Evolutionary conservation across 305 asterid species (phyloP).

Genomic region (Fraxinus angustifolia): DNA sequence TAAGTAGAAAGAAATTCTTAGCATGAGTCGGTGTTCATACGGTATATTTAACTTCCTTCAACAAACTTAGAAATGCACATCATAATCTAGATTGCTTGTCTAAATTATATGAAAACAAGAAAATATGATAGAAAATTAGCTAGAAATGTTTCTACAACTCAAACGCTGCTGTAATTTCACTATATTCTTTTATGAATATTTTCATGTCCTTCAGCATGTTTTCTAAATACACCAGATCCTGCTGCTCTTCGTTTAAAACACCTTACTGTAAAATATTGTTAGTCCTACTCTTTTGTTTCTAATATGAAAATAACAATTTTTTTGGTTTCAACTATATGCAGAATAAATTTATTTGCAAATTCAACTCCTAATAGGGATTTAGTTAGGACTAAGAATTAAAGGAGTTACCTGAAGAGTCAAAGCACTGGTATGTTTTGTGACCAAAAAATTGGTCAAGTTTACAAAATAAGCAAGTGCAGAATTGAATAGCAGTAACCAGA

Average conservation of each 20-base stretch:
- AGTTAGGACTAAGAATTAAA: slow-evolving; percentile 17
- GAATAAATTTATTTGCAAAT: neutral
- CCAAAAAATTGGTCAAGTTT: slow-evolving; percentile 80
- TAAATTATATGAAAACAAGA: neutral
- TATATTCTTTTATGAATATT: neutral
- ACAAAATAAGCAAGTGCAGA: slow-evolving; percentile 76
- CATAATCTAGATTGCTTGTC: neutral
- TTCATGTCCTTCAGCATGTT: neutral
- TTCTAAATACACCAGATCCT: neutral
- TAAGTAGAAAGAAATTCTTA: neutral
- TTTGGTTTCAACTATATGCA: neutral
- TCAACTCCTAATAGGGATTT: neutral
- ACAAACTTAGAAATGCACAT: neutral
- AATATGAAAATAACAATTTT: neutral
- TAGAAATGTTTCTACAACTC: neutral
- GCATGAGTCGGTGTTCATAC: neutral
- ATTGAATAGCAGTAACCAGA: slow-evolving; percentile 74
- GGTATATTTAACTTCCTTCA: neutral
- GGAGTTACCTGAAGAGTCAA: slow-evolving; percentile 74
- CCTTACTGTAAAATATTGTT: neutral
- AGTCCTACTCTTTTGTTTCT: neutral
- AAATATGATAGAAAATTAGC: neutral
- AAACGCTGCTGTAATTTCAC: neutral
- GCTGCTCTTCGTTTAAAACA: neutral
- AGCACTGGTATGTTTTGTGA: slow-evolving; percentile 83